Conservation (phyloP, 257 asterid species). For the Solanum etuberosum region DNA sequence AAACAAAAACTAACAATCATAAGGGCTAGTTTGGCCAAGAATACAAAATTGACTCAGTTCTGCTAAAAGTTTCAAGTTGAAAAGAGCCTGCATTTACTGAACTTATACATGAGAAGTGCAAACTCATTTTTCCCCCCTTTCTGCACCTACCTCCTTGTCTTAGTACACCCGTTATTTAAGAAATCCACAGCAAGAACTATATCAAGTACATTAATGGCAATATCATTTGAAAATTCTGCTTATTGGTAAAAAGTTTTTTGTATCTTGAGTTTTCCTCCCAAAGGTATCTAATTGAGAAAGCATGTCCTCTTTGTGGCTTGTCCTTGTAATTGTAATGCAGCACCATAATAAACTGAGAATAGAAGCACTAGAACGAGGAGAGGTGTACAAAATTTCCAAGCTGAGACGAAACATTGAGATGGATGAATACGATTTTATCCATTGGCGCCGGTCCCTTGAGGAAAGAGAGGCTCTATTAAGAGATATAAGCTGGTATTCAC, state of each 20-base stretch:
- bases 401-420: constrained; percentile 80
- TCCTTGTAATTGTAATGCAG: constrained; percentile 24
- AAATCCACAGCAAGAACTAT: not conserved
- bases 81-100: not conserved
- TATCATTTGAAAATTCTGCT: not conserved
- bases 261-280: not conserved
- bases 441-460: constrained; percentile 92
- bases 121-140: not conserved
- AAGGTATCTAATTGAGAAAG: not conserved
- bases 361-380: constrained; percentile 79
- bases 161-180: not conserved
- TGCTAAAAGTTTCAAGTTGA: not conserved
- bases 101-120: not conserved
- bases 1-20: not conserved
- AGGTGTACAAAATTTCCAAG: constrained; percentile 48
- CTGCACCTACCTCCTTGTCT: not conserved
- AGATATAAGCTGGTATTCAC: constrained; percentile 77
- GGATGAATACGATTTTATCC: constrained; percentile 90
- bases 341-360: constrained; percentile 40
- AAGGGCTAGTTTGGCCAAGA: not conserved
- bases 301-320: not conserved
- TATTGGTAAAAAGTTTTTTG: not conserved
- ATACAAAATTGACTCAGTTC: not conserved
- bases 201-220: not conserved
- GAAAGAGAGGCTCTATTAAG: constrained; percentile 92